phyloP scores from a whole-genome alignment of 1,284 basidiomycete genomes.

The Tylopilus orsonianus region DNA sequence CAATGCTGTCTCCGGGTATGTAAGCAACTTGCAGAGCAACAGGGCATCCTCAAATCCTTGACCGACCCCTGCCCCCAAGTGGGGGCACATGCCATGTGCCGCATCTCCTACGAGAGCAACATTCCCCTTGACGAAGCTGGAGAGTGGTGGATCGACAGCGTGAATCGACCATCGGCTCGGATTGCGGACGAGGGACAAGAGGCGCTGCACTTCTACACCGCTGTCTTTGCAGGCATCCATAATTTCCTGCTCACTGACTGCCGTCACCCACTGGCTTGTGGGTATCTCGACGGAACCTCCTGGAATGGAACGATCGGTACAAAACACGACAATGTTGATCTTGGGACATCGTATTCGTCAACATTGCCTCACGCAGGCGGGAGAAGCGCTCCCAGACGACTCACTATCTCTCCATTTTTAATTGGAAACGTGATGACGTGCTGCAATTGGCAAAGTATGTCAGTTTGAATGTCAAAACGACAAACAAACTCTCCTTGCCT shows the following conservation, averaged over 20 bases:
- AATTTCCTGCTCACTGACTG: conserved; percentile 44
- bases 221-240: conserved; percentile 48
- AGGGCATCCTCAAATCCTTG: conserved; percentile 65
- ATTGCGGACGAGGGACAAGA: conserved; percentile 47
- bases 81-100: conserved; percentile 60
- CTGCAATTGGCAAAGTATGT: conserved; percentile 29
- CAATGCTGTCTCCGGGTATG: conserved; percentile 42
- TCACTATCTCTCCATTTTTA: conserved; percentile 41
- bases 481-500: no score
- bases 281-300: conserved; percentile 38
- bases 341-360: conserved; percentile 18
- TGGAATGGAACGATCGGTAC: conserved; percentile 40
- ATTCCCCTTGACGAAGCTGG: conserved; percentile 45
- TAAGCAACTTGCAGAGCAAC: conserved; percentile 48
- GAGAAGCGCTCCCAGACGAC: conserved; percentile 8
- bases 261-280: conserved; percentile 46
- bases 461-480: no score
- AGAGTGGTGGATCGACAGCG: conserved; percentile 48
- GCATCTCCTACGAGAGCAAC: conserved; percentile 61
- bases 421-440: conserved; percentile 62
- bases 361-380: not conserved
- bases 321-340: conserved; percentile 58
- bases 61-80: conserved; percentile 62
- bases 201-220: conserved; percentile 45
- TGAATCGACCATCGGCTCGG: conserved; percentile 64